phyloP scores from a whole-genome alignment of 345 rosid genomes.

The Citrus medica region DNA sequence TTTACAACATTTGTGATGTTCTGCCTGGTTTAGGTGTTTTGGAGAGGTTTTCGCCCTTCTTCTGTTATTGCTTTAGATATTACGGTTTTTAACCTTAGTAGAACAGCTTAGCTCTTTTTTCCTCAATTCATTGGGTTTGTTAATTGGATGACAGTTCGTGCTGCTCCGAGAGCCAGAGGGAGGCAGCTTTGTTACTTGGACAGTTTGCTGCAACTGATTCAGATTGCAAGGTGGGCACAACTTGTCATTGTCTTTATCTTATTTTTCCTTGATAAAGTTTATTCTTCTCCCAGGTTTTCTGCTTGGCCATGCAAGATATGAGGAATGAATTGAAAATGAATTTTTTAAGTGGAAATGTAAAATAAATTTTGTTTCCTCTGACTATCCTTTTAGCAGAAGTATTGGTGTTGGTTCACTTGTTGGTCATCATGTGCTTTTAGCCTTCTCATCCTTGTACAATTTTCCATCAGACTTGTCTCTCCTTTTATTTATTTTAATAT shows the following conservation, averaged over 20 bases:
- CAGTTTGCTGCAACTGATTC: conserved; percentile 99
- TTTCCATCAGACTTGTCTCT: not conserved
- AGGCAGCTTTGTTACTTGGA: conserved; percentile 97
- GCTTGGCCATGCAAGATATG: not conserved
- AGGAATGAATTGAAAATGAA: not conserved
- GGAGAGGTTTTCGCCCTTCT: not conserved
- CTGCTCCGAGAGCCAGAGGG: conserved; percentile 98
- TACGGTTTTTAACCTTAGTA: not conserved
- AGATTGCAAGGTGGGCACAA: conserved; percentile 79
- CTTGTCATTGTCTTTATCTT: conserved; percentile 3
- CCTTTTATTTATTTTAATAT: conserved; percentile 7
- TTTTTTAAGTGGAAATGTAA: not conserved
- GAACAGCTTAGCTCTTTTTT: not conserved
- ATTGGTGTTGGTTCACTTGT: not conserved
- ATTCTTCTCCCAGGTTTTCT: not conserved
- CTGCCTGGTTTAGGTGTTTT: not conserved
- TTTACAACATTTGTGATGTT: not conserved
- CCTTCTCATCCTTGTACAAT: not conserved
- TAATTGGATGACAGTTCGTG: conserved; percentile 60
- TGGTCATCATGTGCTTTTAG: not conserved
- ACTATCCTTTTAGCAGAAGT: not conserved
- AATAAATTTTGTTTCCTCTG: not conserved
- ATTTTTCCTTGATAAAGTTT: not conserved
- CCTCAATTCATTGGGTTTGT: not conserved
- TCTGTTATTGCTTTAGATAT: not conserved